Base-by-base conservation (phyloP, 2,329 filamentous ascomycete species). In the Leptographium flavum region DNA sequence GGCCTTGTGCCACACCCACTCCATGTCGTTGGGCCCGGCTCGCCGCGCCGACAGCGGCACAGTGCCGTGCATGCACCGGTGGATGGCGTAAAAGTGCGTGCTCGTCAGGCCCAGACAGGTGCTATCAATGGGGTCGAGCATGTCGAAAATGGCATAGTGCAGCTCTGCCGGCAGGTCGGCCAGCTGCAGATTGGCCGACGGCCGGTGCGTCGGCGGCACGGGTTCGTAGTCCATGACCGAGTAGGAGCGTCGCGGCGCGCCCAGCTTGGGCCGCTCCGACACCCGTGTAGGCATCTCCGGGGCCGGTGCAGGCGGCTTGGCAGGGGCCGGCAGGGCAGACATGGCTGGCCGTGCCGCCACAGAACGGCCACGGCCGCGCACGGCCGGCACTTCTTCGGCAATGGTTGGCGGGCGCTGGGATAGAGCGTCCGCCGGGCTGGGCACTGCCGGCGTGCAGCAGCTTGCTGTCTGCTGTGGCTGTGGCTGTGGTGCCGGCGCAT, bases 121-220 rank as follows among this genome's bases (percentile, higher is more conserved):
- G 54, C 74, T 73, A 59, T 81, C 76, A 50, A 81, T 78, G 41
- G 73, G 73, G 59, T 81, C 76, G 47, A 81, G 69, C 51, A 73
- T 71, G 57, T 77, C 74, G 54, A 79, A 76, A 50, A 81, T 66
- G 49, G 67, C 62, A 50, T 71, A 76, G 58, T 79, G 75, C 11
- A 81, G 62, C 58, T 81, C 76, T 0, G 68, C 58, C 14, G 76
- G 76, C 2, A 81, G 65, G 43, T 74, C 68, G 32, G 65, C 55
- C 8, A 80, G 60, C 15, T 64, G 64, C 40, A 73, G 60, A 45
- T 60, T 60, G 41, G 61, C 54, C 6, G 70, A 67, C 1, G 69
- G 69, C 42, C 59, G 62, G 42, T 73, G 70, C 42, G 66, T 69
- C 46, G 67, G 64, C 9, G 68, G 65, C n/a, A 68, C 55, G 1